phyloP scores from a whole-genome alignment of 2,329 filamentous ascomycete species.

The Sarocladium oryzae region DNA sequence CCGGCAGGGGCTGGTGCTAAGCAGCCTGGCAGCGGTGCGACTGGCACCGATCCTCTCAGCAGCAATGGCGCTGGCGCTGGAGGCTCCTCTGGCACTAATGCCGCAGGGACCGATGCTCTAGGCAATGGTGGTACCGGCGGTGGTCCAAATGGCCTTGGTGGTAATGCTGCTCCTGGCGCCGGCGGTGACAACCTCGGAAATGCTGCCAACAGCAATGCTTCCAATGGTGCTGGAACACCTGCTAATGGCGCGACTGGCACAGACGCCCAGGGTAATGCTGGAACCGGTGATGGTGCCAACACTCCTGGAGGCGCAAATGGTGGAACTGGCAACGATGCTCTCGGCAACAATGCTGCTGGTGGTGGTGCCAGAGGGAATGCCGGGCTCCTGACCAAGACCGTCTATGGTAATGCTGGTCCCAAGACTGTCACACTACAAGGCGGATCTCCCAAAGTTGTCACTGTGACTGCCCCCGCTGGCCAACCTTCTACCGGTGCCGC shows the following conservation, averaged over 20 bases:
- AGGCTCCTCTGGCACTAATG: no score
- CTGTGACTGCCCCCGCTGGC: background rate
- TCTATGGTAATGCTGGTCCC: background rate
- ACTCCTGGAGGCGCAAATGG: background rate
- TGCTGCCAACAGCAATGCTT: background rate
- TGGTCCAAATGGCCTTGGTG: no score
- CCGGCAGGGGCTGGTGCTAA: no score
- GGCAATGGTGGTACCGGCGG: no score
- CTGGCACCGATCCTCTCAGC: background rate
- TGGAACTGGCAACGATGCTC: background rate
- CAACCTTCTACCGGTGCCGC: background rate
- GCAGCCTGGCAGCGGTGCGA: no score
- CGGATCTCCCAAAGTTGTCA: background rate
- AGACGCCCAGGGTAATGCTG: background rate
- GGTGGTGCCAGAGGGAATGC: background rate
- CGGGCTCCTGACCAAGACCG: slow-evolving; percentile 10
- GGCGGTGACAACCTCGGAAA: background rate
- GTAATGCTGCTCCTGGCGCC: no score
- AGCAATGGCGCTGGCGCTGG: background rate
- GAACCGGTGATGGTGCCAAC: background rate
- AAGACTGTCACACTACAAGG: no score
- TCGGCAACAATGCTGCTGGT: background rate
- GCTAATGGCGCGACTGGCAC: background rate
- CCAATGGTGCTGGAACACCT: background rate
- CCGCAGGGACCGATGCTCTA: no score